Base-by-base conservation (phyloP, 2,329 filamentous ascomycete species). In the Alternaria solani region DNA sequence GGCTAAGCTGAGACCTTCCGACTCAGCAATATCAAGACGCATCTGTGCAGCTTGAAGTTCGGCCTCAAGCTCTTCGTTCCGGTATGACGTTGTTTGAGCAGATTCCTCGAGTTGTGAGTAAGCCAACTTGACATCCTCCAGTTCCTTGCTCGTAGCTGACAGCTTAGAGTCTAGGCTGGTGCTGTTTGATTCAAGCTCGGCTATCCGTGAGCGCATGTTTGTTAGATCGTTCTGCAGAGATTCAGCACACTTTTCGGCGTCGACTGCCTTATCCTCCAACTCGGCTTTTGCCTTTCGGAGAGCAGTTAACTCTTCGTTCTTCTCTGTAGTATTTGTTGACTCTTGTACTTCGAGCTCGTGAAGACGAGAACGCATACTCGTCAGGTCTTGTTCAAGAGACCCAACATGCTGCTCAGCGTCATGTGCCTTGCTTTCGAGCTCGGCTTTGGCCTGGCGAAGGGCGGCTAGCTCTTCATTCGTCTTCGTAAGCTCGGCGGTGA, bases 1-100 rank as follows among this genome's bases (percentile, higher is more conserved):
- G 16, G 52, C 51, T 7, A 76, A 65, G n/a, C 53, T 60, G 8
- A 75, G 56, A 28, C 63, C 61, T 57, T 73, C 70, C 9, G 66
- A 67, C 34, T 74, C 66, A 9, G 67, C 62, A 51, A 66, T 67
- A 2, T 70, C 61, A 9, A 75, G 69, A 26, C 66, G 67, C 49
- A 70, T 67, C 38, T 64, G 63, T 12, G 63, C 62, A 32, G 66
- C 65, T 16, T 56, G 63, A 4, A 73, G 28, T 18, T 70, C 65
- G 7, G 57, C 54, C 51, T 75, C 67, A 12, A 74, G 57, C 18
- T 64, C 64, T 23, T 7, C 16, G 9, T 54, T 65, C 5, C 47
- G 61, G 28, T 56, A 12, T 4, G 57, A 62, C 1, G 57, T 41
- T 18, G 34, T 23, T 11, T 51, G 47, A 7, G 64, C 42, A 2